These are phyloP conservation scores for Gossypium aridum DNA, from an alignment of 441 rosid species.

Conservation along the genomic window DNA sequence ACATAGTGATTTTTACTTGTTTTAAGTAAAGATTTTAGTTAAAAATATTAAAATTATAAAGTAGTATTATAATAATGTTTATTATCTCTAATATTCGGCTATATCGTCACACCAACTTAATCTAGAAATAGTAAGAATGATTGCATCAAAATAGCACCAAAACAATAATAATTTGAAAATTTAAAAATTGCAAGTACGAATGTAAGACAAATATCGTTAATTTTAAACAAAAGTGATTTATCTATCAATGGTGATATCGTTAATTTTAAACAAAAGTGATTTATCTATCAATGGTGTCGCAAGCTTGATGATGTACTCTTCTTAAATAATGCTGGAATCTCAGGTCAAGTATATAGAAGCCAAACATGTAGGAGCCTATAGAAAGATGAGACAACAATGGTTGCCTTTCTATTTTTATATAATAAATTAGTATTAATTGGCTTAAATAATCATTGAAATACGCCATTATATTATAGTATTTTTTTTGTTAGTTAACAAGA, in stretches of 20 bases:
- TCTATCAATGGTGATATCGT: no score
- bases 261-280: no score
- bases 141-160: background rate
- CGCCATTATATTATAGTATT: background rate
- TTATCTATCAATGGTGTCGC: background rate
- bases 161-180: background rate
- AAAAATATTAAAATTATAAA: no score
- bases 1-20: no score
- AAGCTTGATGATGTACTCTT: background rate
- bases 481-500: background rate
- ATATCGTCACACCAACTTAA: no score
- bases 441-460: background rate
- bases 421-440: background rate
- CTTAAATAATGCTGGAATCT: background rate
- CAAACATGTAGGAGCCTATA: background rate
- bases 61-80: no score
- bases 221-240: background rate
- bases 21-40: no score
- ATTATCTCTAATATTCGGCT: no score
- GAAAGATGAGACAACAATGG: background rate
- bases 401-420: background rate
- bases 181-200: background rate
- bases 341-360: background rate
- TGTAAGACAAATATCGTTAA: background rate
- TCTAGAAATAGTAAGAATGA: background rate